Conservation (phyloP, 768 basidiomycete species). For the Russula griseocarnosa region DNA sequence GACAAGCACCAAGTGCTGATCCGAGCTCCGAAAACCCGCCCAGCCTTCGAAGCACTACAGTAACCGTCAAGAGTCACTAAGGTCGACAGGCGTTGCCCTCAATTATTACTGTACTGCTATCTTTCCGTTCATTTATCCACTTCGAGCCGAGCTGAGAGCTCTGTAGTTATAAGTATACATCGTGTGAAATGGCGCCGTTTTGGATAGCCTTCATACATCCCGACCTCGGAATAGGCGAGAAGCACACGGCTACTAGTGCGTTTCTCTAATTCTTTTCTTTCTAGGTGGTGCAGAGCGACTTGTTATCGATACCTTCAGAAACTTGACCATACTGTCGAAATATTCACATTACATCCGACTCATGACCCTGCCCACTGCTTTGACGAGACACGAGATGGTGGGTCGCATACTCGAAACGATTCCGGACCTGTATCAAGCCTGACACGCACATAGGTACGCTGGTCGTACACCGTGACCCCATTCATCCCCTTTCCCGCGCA, state of each 20-base stretch:
- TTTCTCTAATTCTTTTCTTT: background rate
- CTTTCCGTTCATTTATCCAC: background rate
- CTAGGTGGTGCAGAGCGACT: slow-evolving; percentile 93
- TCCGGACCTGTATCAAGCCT: background rate
- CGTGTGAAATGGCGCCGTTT: slow-evolving; percentile 29
- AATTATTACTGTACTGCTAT: too few species aligned
- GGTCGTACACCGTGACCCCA: slow-evolving; percentile 63
- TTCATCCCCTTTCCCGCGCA: slow-evolving; percentile 75
- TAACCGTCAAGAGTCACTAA: too few species aligned
- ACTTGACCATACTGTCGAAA: slow-evolving; percentile 77
- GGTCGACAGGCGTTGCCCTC: too few species aligned
- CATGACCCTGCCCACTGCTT: slow-evolving; percentile 87
- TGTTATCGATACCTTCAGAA: slow-evolving; percentile 90
- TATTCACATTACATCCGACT: slow-evolving; percentile 93
- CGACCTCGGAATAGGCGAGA: slow-evolving; percentile 85
- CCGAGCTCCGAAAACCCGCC: too few species aligned
- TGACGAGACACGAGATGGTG: slow-evolving; percentile 90
- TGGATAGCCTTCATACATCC: slow-evolving; percentile 87
- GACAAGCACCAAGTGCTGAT: too few species aligned
- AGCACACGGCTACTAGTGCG: slow-evolving; percentile 8
- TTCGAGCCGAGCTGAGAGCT: background rate
- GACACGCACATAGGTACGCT: slow-evolving; percentile 59
- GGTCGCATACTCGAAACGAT: slow-evolving; percentile 25
- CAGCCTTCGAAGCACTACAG: too few species aligned
- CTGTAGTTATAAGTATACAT: background rate